These are phyloP conservation scores for Alloteropsis semialata DNA, from an alignment of 176 grass and related monocot species.

Conservation along the genomic window DNA sequence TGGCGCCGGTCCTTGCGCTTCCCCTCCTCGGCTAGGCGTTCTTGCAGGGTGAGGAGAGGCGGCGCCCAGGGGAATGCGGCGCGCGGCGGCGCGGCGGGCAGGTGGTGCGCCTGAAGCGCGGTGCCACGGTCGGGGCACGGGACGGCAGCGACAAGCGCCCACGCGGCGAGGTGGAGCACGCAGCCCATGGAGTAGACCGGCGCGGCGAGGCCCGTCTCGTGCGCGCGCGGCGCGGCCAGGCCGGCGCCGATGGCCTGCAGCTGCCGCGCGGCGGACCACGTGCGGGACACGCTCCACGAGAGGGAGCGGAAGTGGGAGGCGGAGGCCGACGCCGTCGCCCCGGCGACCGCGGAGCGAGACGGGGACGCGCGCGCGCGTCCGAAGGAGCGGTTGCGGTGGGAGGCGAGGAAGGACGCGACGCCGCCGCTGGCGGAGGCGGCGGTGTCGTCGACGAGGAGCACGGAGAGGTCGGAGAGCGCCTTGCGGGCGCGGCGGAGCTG, in stretches of 20 bases:
- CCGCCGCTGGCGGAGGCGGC: constrained; percentile 40
- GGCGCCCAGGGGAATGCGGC: constrained; percentile 68
- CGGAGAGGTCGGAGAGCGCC: constrained; percentile 62
- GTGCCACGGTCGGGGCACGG: constrained; percentile 82
- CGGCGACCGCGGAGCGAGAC: constrained; percentile 19
- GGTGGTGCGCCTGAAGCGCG: constrained; percentile 57
- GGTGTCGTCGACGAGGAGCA: constrained; percentile 75
- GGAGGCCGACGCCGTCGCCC: constrained; percentile 22
- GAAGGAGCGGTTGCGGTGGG: constrained; percentile 88
- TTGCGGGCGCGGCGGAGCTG: constrained; percentile 74
- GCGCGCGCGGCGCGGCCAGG: constrained; percentile 64
- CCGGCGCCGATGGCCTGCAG: constrained; percentile 75
- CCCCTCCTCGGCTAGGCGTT: constrained; percentile 76
- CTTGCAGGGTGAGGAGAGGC: constrained; percentile 71
- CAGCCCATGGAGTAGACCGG: constrained; percentile 87
- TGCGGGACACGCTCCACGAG: constrained; percentile 88
- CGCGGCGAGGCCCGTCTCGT: constrained; percentile 71
- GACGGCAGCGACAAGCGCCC: constrained; percentile 76
- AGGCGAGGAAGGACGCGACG: constrained; percentile 47
- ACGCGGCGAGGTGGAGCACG: constrained; percentile 69
- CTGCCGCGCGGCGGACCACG: constrained; percentile 87
- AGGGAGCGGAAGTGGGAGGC: constrained; percentile 80
- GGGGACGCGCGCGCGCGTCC: constrained; percentile 55
- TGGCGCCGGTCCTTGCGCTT: constrained; percentile 86
- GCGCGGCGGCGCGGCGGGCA: constrained; percentile 54